Base-by-base conservation (phyloP, 1,284 basidiomycete genomes). In the Phaffia rhodozyma region DNA sequence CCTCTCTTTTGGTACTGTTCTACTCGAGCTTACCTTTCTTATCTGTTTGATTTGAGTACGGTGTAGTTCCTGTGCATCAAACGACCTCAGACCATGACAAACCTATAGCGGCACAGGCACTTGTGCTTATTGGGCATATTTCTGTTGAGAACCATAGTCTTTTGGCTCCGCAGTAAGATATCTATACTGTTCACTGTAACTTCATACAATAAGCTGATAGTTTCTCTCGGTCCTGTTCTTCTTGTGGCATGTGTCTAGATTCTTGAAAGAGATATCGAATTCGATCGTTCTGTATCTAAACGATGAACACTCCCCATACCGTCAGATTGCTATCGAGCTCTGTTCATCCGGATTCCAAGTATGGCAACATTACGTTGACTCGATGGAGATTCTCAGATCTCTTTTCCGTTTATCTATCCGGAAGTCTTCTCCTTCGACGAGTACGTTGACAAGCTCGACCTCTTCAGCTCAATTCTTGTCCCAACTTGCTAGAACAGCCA, bases 331-430 rank as follows among this genome's bases (percentile, higher is more conserved):
- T 0, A 86, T 97, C 67, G 92, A 97, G 71, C 79, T 97, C 13
- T 92, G 88, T 70, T 86, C 87, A 3, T 84, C 86, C 55, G 92
- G 92, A 0, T 97, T 97, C 73, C 82, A 86, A 52, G 85, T 91
- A 53, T 97, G 92, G 90, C 92, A 94, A 73, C 85, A 92, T 68
- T 93, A 93, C 70, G 82, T 93, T 62, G 93, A 98, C 69, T 85
- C 91, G 0, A 88, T 92, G 78, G 86, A 87, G 66, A 85, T 97
- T 64, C 79, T 98, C 25, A 86, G 93, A 0, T 83, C 86, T 0
- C 79, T 98, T 5, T 96, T 96, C 73, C 80, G 78, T 21, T 80
- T 97, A 21, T 86, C 91, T 0, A 91, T 90, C 23, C 80, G 83
- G 58, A 90, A 90, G 70, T 11, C 23, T n/a, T 53, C 51, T 53